A percentile compares a stretch with the other conserved stretches of the same genome.
Evolutionary conservation across 805 yeast genomes (phyloP).

Genomic region (Hemisphaericaspora nanyangensis): DNA sequence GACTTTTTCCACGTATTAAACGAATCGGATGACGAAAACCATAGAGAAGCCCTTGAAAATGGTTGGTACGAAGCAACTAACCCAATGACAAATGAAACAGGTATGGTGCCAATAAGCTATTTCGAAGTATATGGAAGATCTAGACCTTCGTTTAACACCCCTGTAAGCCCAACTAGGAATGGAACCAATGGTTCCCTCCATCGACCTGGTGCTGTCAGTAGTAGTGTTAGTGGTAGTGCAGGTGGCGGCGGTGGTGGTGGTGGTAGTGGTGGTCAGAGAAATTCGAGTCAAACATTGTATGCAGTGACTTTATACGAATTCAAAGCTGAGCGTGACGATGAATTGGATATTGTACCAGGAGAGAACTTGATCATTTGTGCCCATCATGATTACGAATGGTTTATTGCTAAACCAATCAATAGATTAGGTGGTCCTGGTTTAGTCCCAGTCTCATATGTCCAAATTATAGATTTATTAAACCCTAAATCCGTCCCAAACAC

Average conservation of each 20-base stretch:
- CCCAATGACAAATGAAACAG: slow-evolving; percentile 71
- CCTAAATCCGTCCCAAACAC: slow-evolving; percentile 38
- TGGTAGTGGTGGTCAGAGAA: slow-evolving; percentile 18
- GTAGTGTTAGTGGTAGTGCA: slow-evolving; percentile 12
- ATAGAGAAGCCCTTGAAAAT: slow-evolving; percentile 24
- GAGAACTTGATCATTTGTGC: slow-evolving; percentile 93
- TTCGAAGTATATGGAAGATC: slow-evolving; percentile 76
- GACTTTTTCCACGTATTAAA: slow-evolving; percentile 78
- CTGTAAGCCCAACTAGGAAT: no score
- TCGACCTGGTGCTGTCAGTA: slow-evolving; percentile 3
- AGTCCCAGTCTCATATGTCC: slow-evolving; percentile 88
- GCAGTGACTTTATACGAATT: slow-evolving; percentile 87
- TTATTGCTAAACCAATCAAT: slow-evolving; percentile 93
- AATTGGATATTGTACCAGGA: slow-evolving; percentile 76
- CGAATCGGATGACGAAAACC: slow-evolving; percentile 23
- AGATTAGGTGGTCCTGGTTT: slow-evolving; percentile 96
- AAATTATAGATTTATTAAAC: slow-evolving; percentile 69
- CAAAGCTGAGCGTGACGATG: slow-evolving; percentile 79
- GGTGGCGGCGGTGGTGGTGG: neutral
- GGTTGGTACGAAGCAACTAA: slow-evolving; percentile 87
- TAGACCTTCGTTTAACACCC: slow-evolving; percentile 26
- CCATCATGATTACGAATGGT: slow-evolving; percentile 96
- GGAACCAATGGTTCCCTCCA: neutral
- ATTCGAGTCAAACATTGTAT: slow-evolving; percentile 52
- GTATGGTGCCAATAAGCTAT: slow-evolving; percentile 82